A percentile compares a stretch with the other conserved stretches of the same genome.
These are phyloP conservation scores for Sparassis latifolia DNA, from an alignment of 1,284 basidiomycete genomes.

Conservation along the genomic window DNA sequence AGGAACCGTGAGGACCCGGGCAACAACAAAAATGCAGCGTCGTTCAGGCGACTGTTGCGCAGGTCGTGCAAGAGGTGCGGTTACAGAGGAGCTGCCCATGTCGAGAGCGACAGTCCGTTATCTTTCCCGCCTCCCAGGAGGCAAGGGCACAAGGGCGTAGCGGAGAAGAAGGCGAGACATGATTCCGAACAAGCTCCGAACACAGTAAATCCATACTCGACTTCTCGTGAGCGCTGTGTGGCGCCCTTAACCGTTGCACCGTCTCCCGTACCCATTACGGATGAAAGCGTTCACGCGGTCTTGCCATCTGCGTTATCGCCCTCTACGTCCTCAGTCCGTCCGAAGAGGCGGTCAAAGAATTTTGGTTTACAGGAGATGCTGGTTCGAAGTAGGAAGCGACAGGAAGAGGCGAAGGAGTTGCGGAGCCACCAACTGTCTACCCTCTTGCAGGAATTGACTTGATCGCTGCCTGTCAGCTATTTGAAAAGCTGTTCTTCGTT, in stretches of 20 bases:
- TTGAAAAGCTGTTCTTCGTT: too few relatives aligned
- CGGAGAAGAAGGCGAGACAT: too few relatives aligned
- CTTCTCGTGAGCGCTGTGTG: too few relatives aligned
- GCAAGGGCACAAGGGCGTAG: background rate
- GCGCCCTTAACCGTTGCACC: too few relatives aligned
- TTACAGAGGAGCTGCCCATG: conserved; percentile 16
- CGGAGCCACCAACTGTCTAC: conserved; percentile 36
- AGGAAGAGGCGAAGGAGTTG: conserved; percentile 31
- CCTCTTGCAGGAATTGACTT: conserved; percentile 37
- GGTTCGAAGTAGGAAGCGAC: conserved; percentile 47
- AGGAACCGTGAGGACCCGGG: conserved; percentile 7
- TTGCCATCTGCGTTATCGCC: too few relatives aligned
- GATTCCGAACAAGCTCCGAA: too few relatives aligned
- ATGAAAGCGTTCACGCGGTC: too few relatives aligned
- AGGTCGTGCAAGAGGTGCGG: conserved; percentile 20
- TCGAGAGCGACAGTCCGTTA: conserved; percentile 9
- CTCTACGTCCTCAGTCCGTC: too few relatives aligned
- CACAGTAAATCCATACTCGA: too few relatives aligned
- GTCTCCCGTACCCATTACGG: too few relatives aligned
- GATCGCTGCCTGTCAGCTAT: background rate
- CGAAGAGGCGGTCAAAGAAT: conserved; percentile 33
- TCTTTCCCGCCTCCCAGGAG: conserved; percentile 11
- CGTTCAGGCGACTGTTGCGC: conserved; percentile 13
- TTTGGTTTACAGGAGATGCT: conserved; percentile 57
- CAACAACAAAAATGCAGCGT: background rate